Conservation (phyloP, 1,139 yeast genomes). For the Suhomyces yuchorum region DNA sequence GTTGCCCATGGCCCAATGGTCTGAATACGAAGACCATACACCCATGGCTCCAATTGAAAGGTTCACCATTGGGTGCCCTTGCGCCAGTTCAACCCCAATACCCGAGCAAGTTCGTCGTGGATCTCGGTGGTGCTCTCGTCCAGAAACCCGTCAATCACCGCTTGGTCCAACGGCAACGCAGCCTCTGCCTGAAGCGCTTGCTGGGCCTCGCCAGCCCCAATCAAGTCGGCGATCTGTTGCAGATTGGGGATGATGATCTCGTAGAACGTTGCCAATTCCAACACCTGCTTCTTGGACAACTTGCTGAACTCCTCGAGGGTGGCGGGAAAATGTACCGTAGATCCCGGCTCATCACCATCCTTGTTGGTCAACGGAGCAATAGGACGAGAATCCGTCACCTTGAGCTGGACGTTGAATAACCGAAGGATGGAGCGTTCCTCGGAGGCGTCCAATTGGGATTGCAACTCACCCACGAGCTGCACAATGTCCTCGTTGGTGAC, state of each 20-base stretch:
- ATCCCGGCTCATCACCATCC: slow-evolving; percentile 67
- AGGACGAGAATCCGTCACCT: slow-evolving; percentile 9
- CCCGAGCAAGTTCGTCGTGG: slow-evolving; percentile 66
- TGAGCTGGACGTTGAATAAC: slow-evolving; percentile 45
- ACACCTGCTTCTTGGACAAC: slow-evolving; percentile 46
- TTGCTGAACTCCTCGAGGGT: slow-evolving; percentile 56
- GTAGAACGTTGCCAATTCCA: slow-evolving; percentile 66
- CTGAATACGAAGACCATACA: too few species aligned
- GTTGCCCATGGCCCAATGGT: too few species aligned
- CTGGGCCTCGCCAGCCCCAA: slow-evolving; percentile 34
- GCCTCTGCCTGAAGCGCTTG: slow-evolving; percentile 24
- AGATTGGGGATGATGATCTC: slow-evolving; percentile 61
- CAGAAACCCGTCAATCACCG: slow-evolving; percentile 35
- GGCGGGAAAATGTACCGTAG: slow-evolving; percentile 54
- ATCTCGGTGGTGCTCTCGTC: slow-evolving; percentile 47
- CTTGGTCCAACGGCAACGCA: slow-evolving; percentile 28
- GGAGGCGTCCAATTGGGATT: slow-evolving; percentile 74
- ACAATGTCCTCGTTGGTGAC: slow-evolving; percentile 82
- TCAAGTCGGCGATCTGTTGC: slow-evolving; percentile 41
- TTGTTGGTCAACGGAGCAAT: slow-evolving; percentile 20
- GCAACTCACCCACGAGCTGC: slow-evolving; percentile 73
- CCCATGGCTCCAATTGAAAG: too few species aligned
- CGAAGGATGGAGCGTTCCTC: slow-evolving; percentile 70
- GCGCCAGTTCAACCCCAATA: slow-evolving; percentile 62
- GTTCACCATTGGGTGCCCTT: slow-evolving; percentile 35